These are phyloP conservation scores for Ceratobasidium sp. DNA, from an alignment of 1,284 basidiomycete genomes.

Conservation along the genomic window DNA sequence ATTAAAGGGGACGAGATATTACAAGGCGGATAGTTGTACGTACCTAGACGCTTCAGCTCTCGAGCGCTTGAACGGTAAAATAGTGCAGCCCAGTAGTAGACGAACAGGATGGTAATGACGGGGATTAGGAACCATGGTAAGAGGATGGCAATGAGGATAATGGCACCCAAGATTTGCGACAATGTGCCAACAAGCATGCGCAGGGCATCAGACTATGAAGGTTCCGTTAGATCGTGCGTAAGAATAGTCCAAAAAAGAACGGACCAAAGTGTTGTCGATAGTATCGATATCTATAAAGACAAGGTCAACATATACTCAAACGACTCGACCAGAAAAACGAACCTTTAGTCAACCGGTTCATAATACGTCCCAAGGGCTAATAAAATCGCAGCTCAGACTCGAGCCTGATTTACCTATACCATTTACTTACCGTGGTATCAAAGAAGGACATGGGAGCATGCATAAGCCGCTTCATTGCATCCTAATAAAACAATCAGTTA, in stretches of 20 bases:
- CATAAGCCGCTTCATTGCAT: slow-evolving; percentile 72
- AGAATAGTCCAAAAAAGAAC: not conserved
- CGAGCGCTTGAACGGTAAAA: slow-evolving; percentile 92
- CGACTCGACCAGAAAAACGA: slow-evolving; percentile 11
- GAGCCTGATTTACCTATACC: not conserved
- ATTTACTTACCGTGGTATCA: slow-evolving; percentile 76
- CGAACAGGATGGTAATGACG: slow-evolving; percentile 38
- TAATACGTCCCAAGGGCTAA: slow-evolving; percentile 87
- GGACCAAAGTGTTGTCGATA: slow-evolving; percentile 44
- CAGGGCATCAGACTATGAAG: slow-evolving; percentile 66
- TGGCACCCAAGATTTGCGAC: slow-evolving; percentile 76
- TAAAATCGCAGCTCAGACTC: slow-evolving; percentile 20
- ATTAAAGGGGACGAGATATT: not conserved
- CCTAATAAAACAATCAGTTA: slow-evolving; percentile 54
- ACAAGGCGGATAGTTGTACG: slow-evolving; percentile 1
- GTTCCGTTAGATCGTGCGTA: slow-evolving; percentile 20
- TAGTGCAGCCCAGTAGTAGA: slow-evolving; percentile 72
- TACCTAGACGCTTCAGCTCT: slow-evolving; percentile 76
- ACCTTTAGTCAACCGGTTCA: slow-evolving; percentile 84
- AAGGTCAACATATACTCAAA: slow-evolving; percentile 29
- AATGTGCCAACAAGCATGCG: slow-evolving; percentile 80
- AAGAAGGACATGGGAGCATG: slow-evolving; percentile 90
- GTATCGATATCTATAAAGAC: slow-evolving; percentile 80
- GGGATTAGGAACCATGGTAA: slow-evolving; percentile 52
- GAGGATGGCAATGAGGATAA: slow-evolving; percentile 75